Conservation (phyloP, 169 alveolate species). For the Plasmodium gonderi region DNA sequence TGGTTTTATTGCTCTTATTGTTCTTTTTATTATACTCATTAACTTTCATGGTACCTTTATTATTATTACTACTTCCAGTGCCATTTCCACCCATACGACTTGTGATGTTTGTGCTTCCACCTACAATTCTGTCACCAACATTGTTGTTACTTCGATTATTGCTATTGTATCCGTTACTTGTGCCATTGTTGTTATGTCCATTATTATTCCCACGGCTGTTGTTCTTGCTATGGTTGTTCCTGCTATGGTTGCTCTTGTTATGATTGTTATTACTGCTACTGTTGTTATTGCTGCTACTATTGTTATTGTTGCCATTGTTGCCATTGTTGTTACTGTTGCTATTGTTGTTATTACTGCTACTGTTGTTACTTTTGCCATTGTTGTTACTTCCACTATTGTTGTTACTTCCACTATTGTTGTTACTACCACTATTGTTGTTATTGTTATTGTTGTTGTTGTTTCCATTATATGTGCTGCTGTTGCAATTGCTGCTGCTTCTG, state of each 20-base stretch:
- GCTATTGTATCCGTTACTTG: neutral
- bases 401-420: neutral
- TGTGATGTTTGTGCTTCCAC: too few relatives aligned
- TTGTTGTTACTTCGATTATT: too few relatives aligned
- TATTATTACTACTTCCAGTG: too few relatives aligned
- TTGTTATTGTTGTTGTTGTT: neutral
- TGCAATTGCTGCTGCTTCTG: neutral
- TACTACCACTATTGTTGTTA: neutral
- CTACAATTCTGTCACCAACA: too few relatives aligned
- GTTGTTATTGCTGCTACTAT: neutral
- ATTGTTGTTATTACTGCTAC: neutral
- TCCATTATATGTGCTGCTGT: too few relatives aligned
- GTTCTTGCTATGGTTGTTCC: constrained; percentile 2
- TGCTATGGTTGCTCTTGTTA: neutral
- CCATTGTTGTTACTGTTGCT: neutral
- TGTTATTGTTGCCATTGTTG: neutral
- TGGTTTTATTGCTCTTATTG: neutral
- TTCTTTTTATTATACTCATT: neutral
- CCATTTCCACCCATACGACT: too few relatives aligned
- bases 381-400: neutral
- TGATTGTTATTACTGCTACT: constrained; percentile 1
- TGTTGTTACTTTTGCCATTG: neutral
- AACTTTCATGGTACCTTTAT: too few relatives aligned
- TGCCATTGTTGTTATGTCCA: neutral
- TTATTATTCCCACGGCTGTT: neutral